Evolutionary conservation across 2,329 filamentous ascomycete genomes (phyloP).

Genomic region (Stagonosporopsis vannaccii): DNA sequence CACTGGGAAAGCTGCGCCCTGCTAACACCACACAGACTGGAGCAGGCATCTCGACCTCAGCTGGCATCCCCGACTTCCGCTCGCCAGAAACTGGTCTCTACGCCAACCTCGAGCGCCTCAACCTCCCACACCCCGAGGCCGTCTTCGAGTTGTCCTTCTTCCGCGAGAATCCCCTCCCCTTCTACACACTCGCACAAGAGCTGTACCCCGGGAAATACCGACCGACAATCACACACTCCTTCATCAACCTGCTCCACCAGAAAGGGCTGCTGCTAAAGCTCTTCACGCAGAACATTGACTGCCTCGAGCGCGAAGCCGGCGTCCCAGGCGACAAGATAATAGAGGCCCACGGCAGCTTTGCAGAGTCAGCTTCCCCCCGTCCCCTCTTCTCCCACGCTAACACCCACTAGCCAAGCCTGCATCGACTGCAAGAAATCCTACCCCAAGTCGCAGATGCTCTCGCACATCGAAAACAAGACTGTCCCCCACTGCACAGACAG

Average conservation of each 20-base stretch:
- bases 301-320: slow-evolving; percentile 85
- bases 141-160: slow-evolving; percentile 96
- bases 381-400: background rate
- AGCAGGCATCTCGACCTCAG: slow-evolving; percentile 82
- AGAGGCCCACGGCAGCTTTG: slow-evolving; percentile 96
- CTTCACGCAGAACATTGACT: slow-evolving; percentile 99
- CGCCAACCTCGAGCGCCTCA: slow-evolving; percentile 83
- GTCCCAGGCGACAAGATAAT: slow-evolving; percentile 82
- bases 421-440: slow-evolving; percentile 83
- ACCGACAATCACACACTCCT: slow-evolving; percentile 89
- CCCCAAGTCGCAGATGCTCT: slow-evolving; percentile 76
- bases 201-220: slow-evolving; percentile 89
- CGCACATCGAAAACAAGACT: slow-evolving; percentile 69
- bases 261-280: slow-evolving; percentile 83
- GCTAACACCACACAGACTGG: slow-evolving; percentile 64
- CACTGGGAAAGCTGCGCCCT: background rate
- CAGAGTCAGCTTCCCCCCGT: slow-evolving; percentile 46
- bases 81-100: slow-evolving; percentile 94
- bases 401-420: slow-evolving; percentile 71
- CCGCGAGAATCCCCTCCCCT: slow-evolving; percentile 80
- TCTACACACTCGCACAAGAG: slow-evolving; percentile 91
- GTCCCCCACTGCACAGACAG: slow-evolving; percentile 72
- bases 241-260: slow-evolving; percentile 80
- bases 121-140: slow-evolving; percentile 87
- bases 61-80: slow-evolving; percentile 87